A percentile compares a stretch with the other conserved stretches of the same genome.
phyloP scores from a whole-genome alignment of 306 rosid species.

The Sechiopsis laciniata region DNA sequence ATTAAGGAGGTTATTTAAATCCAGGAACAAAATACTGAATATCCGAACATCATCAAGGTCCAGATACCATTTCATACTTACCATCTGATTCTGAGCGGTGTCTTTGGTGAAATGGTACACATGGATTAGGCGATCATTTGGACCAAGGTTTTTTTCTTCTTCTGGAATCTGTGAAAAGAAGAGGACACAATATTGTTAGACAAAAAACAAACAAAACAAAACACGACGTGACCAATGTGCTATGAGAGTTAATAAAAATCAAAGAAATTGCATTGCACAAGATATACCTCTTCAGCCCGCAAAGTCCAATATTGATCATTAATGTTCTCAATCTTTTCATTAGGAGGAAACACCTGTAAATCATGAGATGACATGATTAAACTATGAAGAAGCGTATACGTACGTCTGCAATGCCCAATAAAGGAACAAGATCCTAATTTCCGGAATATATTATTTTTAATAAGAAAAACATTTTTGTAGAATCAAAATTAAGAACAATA shows the following conservation, averaged over 20 bases:
- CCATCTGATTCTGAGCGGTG: conserved; percentile 73
- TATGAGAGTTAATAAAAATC: not conserved
- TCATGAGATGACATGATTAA: conserved; percentile 17
- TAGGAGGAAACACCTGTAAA: conserved; percentile 71
- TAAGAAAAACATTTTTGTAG: not conserved
- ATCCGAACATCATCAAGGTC: not conserved
- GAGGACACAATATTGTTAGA: conserved; percentile 9
- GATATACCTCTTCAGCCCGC: conserved; percentile 80
- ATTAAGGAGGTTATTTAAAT: not conserved
- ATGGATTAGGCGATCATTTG: conserved; percentile 68
- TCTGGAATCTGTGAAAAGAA: conserved; percentile 53
- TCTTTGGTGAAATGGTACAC: conserved; percentile 88
- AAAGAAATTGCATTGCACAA: conserved; percentile 19
- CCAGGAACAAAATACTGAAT: not conserved
- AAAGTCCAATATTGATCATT: conserved; percentile 94
- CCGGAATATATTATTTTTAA: not conserved
- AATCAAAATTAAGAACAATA: conserved; percentile 15
- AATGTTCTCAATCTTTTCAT: conserved; percentile 76
- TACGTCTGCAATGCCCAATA: not conserved
- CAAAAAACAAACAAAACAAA: not conserved
- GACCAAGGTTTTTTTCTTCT: conserved; percentile 75
- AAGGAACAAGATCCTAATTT: not conserved
- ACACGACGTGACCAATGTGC: not conserved
- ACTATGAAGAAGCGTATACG: conserved; percentile 12
- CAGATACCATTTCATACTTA: conserved; percentile 15